A percentile compares a stretch with the other conserved stretches of the same genome.
These are phyloP conservation scores for Debaryomyces hansenii DNA, from an alignment of 805 yeast species.

Conservation along the genomic window DNA sequence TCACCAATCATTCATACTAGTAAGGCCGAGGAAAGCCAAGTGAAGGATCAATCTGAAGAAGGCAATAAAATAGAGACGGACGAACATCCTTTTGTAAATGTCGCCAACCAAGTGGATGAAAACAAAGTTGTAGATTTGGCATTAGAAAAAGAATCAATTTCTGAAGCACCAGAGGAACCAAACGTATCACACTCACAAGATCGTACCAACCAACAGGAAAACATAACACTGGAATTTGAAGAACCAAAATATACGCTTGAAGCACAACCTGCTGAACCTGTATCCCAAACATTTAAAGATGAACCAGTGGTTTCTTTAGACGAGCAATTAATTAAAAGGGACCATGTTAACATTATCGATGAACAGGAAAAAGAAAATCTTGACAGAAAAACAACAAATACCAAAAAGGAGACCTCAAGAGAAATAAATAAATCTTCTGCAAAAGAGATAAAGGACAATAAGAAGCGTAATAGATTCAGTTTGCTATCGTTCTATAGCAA, in stretches of 20 bases:
- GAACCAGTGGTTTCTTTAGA: too few species aligned
- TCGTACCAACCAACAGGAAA: too few species aligned
- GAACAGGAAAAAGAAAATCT: slow-evolving; percentile 1
- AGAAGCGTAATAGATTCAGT: slow-evolving; percentile 44
- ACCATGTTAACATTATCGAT: too few species aligned
- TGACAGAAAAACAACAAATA: background rate
- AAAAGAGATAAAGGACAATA: slow-evolving; percentile 29
- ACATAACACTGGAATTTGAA: too few species aligned
- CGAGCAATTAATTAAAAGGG: too few species aligned
- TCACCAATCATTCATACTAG: slow-evolving; percentile 10
- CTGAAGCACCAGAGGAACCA: too few species aligned
- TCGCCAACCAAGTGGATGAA: slow-evolving; percentile 1
- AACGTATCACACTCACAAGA: too few species aligned
- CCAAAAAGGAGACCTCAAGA: background rate
- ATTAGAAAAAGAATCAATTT: slow-evolving; percentile 2
- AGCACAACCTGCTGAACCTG: too few species aligned
- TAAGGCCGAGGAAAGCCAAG: slow-evolving; percentile 1
- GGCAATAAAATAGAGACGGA: too few species aligned
- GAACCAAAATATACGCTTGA: too few species aligned
- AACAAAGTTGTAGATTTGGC: slow-evolving; percentile 5
- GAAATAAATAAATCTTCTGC: slow-evolving; percentile 4
- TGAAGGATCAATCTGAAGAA: background rate
- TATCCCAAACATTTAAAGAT: too few species aligned
- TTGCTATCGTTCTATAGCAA: slow-evolving; percentile 42
- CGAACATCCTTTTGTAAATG: background rate